Conservation (phyloP, 148 eudicot genomes). For the Nepenthes gracilis region DNA sequence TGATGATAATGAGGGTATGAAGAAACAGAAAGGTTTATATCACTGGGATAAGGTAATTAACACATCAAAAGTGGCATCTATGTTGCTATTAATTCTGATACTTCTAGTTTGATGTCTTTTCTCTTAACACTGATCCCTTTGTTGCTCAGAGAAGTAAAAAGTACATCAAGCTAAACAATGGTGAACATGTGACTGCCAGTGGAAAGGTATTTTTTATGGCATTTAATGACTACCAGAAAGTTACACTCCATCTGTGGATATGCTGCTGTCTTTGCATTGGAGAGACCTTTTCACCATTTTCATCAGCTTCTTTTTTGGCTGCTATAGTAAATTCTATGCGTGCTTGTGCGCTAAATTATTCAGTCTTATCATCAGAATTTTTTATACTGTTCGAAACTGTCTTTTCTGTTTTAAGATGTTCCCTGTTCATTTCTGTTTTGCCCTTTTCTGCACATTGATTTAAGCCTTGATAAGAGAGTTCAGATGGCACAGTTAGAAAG, state of each 20-base stretch:
- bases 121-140: conserved; percentile 1
- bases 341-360: no score
- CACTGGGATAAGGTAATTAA: conserved; percentile 86
- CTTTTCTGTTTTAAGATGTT: no score
- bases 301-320: no score
- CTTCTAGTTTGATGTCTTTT: conserved; percentile 1
- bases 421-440: no score
- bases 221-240: not conserved
- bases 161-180: conserved; percentile 79
- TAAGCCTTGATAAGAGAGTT: no score
- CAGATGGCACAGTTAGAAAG: no score
- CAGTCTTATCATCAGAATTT: no score
- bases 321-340: no score
- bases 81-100: no score
- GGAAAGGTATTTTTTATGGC: conserved; percentile 65
- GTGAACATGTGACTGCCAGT: conserved; percentile 78
- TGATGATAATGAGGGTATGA: conserved; percentile 61
- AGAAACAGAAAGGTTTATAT: conserved; percentile 50
- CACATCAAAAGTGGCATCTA: not conserved
- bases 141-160: conserved; percentile 71
- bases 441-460: no score
- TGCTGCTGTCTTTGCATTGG: not conserved
- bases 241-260: not conserved
- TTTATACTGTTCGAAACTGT: no score
- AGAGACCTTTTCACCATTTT: not conserved